Evolutionary conservation across 2,329 filamentous ascomycete genomes (phyloP), one percentile per base, ranked within the genome.

Genomic region (Acrocalymma vagum): DNA sequence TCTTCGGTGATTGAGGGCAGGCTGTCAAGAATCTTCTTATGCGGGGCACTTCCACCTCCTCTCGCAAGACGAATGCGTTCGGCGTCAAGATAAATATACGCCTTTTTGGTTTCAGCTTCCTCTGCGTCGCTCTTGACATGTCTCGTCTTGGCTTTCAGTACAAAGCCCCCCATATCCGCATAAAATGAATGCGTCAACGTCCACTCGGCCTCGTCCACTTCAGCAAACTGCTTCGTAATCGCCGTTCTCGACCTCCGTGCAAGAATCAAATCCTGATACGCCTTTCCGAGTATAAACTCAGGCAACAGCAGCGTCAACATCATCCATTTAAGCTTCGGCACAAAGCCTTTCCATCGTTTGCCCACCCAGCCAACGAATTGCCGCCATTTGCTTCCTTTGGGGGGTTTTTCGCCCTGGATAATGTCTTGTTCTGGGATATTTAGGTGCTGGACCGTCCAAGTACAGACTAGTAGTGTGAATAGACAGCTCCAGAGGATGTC

Each of bases 401-500:
- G n/a, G n/a, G n/a, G n/a, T n/a, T n/a, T n/a, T n/a, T n/a, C n/a
- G n/a, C n/a, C n/a, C n/a, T n/a, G n/a, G n/a, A n/a, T n/a, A n/a
- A n/a, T n/a, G 6, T 36, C 28, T 1, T 38, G 48, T 10, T 36
- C 22, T 14, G 46, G 44, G 11, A 55, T 22, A 24, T 45, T 46
- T 10, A 49, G 29, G 26, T 48, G 53, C 6, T 52, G 26, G 36
- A 46, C 47, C 0, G 45, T 51, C 16, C 41, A 51, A 28, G 42
- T 52, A 29, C 51, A 48, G 21, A 56, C 44, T 9, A 42, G 38
- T 6, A 54, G 42, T 3, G 45, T 56, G 9, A 47, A 35, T 4
- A 54, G 38, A 11, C 39, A 51, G 4, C 27, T 38, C 50, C 45
- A 56, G 7, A 57, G 33, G 16, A 57, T 54, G 13, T 57, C 51